Evolutionary conservation across 2,329 filamentous ascomycete genomes (phyloP).

Genomic region (Alternaria angustiovoidea): DNA sequence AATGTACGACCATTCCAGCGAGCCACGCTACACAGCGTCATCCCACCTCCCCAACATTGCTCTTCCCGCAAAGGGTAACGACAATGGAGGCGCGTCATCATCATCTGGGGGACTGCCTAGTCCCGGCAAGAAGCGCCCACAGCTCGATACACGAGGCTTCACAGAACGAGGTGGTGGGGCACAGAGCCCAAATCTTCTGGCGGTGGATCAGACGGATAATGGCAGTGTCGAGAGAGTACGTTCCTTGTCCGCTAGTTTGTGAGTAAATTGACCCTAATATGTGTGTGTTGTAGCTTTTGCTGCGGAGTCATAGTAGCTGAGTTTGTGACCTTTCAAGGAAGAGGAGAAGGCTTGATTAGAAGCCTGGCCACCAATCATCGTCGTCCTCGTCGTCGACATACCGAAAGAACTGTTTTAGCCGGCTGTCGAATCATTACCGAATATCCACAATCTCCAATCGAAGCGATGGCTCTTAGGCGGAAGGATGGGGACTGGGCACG

Average conservation of each 20-base stretch:
- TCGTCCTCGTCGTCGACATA: neutral
- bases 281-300: slow-evolving; percentile 48
- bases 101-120: slow-evolving; percentile 6
- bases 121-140: slow-evolving; percentile 55
- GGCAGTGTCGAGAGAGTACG: slow-evolving; percentile 63
- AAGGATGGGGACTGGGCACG: neutral
- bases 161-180: slow-evolving; percentile 71
- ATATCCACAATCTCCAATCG: neutral
- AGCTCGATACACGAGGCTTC: slow-evolving; percentile 69
- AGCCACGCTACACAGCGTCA: slow-evolving; percentile 15
- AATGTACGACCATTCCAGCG: slow-evolving; percentile 72
- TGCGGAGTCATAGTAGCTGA: slow-evolving; percentile 61
- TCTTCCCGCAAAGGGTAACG: slow-evolving; percentile 10
- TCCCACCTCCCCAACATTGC: slow-evolving; percentile 13
- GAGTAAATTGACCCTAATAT: slow-evolving; percentile 24
- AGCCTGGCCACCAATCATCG: neutral
- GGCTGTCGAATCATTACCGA: neutral
- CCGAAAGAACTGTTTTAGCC: neutral
- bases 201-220: slow-evolving; percentile 70
- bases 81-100: slow-evolving; percentile 10
- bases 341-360: slow-evolving; percentile 28
- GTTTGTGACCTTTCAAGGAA: slow-evolving; percentile 22
- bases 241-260: slow-evolving; percentile 34
- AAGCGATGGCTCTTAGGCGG: neutral
- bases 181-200: slow-evolving; percentile 70